Base-by-base conservation (phyloP, 2,329 filamentous ascomycete species). In the Chaetomium globosum region DNA sequence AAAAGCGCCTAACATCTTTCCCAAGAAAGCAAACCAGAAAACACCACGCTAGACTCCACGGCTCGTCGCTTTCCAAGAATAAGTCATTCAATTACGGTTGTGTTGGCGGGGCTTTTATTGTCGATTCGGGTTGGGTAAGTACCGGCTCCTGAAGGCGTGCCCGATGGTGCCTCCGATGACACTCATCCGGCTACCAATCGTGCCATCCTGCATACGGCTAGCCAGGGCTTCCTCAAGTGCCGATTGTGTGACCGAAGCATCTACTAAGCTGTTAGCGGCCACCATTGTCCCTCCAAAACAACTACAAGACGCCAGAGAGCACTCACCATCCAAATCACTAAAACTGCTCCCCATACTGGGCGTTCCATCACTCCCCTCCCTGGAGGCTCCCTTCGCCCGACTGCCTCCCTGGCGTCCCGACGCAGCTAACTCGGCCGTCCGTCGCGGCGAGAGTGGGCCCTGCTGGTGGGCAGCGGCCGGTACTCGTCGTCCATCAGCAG, bases 271-370 rank as follows among this genome's bases (percentile, higher is more conserved):
- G 58, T 61, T 63, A 71, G 60, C 21, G 43, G 55, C 28, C 13
- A 28, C 12, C 8, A 21, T 60, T 67, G 5, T 1, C 4, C 23
- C 2, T 36, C 68, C 66, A 28, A 12, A 26, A 16, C 31, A 56
- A 2, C n/a, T 10, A 16, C n/a, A 23, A 39, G 31, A 33, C 7
- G 21, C 26, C 52, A 58, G 52, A 59, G 12, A 65, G 28, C 16
- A 71, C 75, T 66, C 80, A 86, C 90, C 90, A 74, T 94, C 91
- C 52, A 96, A 82, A 78, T 95, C 92, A 76, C 90, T 94, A 72
- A 92, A 95, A 71, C 90, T 93, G 75, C 91, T 94, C 1, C 91
- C 90, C 87, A 93, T 92, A 71, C 89, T 92, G 1, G 89, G 89
- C 16, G 88, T 89, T 16, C 89, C 89, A 68, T 92, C 89, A 72